Conservation (phyloP, 495 filamentous ascomycete genomes). For the Aspergillus campestris region DNA sequence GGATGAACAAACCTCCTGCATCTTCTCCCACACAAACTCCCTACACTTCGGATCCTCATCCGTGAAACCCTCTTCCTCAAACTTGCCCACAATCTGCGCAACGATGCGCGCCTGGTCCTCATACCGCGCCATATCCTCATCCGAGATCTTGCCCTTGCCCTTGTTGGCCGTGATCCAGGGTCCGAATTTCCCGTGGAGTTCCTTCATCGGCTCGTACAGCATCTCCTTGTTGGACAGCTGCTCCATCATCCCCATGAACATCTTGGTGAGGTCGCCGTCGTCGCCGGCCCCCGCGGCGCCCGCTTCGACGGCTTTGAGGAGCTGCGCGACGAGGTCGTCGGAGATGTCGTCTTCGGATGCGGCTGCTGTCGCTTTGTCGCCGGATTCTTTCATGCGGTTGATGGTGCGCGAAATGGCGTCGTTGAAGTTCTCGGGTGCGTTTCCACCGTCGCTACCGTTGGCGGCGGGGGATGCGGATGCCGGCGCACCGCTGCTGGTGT, state of each 20-base stretch:
- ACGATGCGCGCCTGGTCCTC: slow-evolving; percentile 76
- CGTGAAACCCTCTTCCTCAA: slow-evolving; percentile 68
- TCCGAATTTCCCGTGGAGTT: slow-evolving; percentile 84
- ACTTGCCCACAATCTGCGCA: slow-evolving; percentile 76
- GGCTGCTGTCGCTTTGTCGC: slow-evolving; percentile 71
- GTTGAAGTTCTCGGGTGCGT: slow-evolving; percentile 62
- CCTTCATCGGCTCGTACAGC: slow-evolving; percentile 97
- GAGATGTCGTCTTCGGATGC: slow-evolving; percentile 55
- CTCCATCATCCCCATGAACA: slow-evolving; percentile 97
- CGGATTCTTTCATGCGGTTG: slow-evolving; percentile 85
- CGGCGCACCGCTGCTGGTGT: slow-evolving; percentile 13
- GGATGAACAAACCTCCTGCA: slow-evolving; percentile 73
- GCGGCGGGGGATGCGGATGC: too few species aligned
- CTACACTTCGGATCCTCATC: slow-evolving; percentile 76
- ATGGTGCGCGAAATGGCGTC: slow-evolving; percentile 86
- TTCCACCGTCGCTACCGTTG: neutral
- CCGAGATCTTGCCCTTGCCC: slow-evolving; percentile 45
- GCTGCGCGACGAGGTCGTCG: slow-evolving; percentile 75
- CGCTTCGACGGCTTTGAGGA: slow-evolving; percentile 69
- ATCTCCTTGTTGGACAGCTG: slow-evolving; percentile 97
- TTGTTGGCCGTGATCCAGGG: slow-evolving; percentile 77
- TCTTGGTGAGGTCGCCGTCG: slow-evolving; percentile 84
- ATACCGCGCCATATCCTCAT: slow-evolving; percentile 71
- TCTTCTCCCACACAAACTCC: slow-evolving; percentile 89
- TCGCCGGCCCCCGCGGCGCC: slow-evolving; percentile 53